phyloP scores from a whole-genome alignment of 164 flowering plant species.

The Chimonanthus salicifolius region DNA sequence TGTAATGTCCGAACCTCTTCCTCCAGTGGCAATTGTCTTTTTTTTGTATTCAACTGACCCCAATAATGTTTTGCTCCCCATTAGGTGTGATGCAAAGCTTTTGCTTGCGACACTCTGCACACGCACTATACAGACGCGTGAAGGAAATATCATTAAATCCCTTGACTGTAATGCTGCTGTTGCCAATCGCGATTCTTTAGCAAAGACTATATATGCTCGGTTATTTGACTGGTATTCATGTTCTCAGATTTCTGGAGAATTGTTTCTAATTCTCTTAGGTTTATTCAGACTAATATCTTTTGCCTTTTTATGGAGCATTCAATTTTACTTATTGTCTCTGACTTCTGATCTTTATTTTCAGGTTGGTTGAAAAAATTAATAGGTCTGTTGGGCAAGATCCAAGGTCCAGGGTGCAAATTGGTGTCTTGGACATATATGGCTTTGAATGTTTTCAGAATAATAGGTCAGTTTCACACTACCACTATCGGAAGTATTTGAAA shows the following conservation, averaged over 20 bases:
- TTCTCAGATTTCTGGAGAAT: background rate
- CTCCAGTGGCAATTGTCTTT: background rate
- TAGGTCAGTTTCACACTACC: conserved; percentile 38
- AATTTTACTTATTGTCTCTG: background rate
- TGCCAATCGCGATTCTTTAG: conserved; percentile 87
- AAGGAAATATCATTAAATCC: conserved; percentile 81
- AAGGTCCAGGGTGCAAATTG: conserved; percentile 71
- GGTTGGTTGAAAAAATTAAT: conserved; percentile 97
- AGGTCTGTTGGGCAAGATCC: conserved; percentile 91
- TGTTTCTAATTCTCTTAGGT: background rate
- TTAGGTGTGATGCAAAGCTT: conserved; percentile 80
- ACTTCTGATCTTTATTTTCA: conserved; percentile 23
- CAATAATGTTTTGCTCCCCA: conserved; percentile 3
- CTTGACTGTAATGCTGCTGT: conserved; percentile 90
- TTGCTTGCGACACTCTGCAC: conserved; percentile 75
- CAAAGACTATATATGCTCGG: conserved; percentile 89
- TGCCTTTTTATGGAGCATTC: background rate
- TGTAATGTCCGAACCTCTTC: background rate
- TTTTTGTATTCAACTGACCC: background rate
- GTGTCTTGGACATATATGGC: conserved; percentile 94
- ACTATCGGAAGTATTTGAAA: background rate
- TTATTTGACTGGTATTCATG: conserved; percentile 81
- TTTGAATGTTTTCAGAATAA: conserved; percentile 85
- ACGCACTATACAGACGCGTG: conserved; percentile 86
- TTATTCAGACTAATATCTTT: background rate